Base-by-base conservation (phyloP, 495 filamentous ascomycete species). In the Tuber brumale region DNA sequence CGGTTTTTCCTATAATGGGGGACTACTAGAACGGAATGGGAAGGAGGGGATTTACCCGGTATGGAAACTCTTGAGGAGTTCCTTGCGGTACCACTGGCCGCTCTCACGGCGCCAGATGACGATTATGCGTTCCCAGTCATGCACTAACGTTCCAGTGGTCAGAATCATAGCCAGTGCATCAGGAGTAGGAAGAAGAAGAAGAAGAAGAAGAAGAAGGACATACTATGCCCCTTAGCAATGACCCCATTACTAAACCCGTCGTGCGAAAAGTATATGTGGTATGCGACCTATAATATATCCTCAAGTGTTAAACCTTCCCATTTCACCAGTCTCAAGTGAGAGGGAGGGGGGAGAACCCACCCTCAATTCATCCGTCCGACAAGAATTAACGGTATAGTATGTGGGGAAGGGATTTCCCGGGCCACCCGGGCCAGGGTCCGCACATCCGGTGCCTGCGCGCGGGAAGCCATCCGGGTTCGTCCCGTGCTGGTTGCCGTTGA, bases 81-180 rank as follows among this genome's bases (percentile, higher is more conserved):
- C 70, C 23, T 46, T 72, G 35, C 81, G 75, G 5, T 35, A 71
- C 81, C 81, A 82, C 48, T 74, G 27, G 9, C 57, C 35, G n/a
- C 44, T 76, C 35, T 80, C 72, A 9, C 80, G 77, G 61, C 73
- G 69, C 81, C 81, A 82, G 10, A 82, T 80, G 7, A 82, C 77
- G 18, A 82, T 79, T 18, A 82, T 74, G 4, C 79, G 74, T 69
- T 77, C 80, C 77, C 77, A 82, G 71, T 82, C 75, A 46, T 79
- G 75, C 72, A 57, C 77, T 81, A 23, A 23, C 27, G 18, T 27
- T 27, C 45, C 27, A 69, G 41, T 4, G 8, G 21, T 76, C 69
- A 82, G 71, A 23, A 27, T 45, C 10, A 46, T 18, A 31, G 7
- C 31, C 31, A 12, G 14, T 41, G 9, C 18, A 44, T 2, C 10